Evolutionary conservation across 495 filamentous ascomycete species (phyloP), one percentile per base, ranked within the genome.

Genomic region (Pseudoneurospora amorphoporcata): DNA sequence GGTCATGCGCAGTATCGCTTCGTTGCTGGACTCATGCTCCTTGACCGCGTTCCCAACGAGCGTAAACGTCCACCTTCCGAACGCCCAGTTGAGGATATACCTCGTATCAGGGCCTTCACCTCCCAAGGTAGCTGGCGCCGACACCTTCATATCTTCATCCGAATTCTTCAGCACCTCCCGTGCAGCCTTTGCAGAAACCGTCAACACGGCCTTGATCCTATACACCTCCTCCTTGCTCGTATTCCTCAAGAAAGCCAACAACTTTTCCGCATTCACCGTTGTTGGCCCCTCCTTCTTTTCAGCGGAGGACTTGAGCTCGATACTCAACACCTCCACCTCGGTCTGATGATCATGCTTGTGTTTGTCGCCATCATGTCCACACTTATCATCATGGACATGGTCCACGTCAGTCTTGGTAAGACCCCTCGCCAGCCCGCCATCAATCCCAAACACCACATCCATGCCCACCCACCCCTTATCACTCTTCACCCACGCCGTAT

Each of bases 41-140:
- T 74, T 73, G 4, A 77, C 78, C 0, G 75, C 78, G 6, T 80
- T 79, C 6, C 78, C 79, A 42, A 91, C 82, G 0, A 85, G 84
- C 7, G 94, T 95, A 77, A 92, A 95, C 3, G 88, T 97, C 95
- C 95, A 98, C 19, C 95, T 86, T 8, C 94, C 94, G 82, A 99
- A 99, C 0, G 95, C 96, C 95, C 95, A 98, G 79, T 99, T 99
- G 61, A 99, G 85, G 68, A 98, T 96, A 78, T 94, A 97, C 73
- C 88, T 76, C 4, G 71, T 76, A 29, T 73, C 75, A 32, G 39
- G 69, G 40, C 70, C 45, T 12, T 65, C 53, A 14, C 47, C 53
- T 2, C 12, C 29, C 6, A 5, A 6, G 10, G 2, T 29, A 23
- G 72, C 41, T 17, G 71, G 76, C 17, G 47, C 74, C 65, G 53